Evolutionary conservation across 2,329 filamentous ascomycete species (phyloP), one percentile per base, ranked within the genome.

Genomic region (Penicillium sp.): DNA sequence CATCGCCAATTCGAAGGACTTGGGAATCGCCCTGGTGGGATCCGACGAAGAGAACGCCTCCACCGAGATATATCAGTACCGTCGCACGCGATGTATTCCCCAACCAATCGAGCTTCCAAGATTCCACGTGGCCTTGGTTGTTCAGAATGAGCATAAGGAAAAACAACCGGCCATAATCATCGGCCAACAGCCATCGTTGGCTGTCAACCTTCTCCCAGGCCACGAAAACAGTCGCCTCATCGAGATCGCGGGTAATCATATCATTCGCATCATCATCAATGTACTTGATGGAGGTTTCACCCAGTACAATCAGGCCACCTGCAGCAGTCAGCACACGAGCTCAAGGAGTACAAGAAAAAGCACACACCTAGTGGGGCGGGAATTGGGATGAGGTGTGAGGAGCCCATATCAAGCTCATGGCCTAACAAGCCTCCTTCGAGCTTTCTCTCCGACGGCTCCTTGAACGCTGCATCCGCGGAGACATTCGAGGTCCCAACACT

Each of bases 1-100:
- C 78, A 46, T 82, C 79, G 37, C 76, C 71, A 47, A 91, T 81
- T 42, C 78, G 80, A 41, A 94, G 82, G 7, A 97, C 80, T 67
- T 97, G 91, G 1, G 91, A 95, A 69, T 99, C 90, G 29, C 93
- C 93, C 63, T 94, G 89, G 69, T 97, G 92, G 1, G 93, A 97
- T 9, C 90, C 94, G 33, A 99, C 80, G 68, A 96, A 97, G 10
- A 97, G 78, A 40, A 88, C 78, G 0, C 87, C 83, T 5, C 66
- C 71, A 8, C 72, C 73, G 7, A 97, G 79, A 66, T 95, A 94
- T 0, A 96, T 86, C 36, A 99, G 75, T 12, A 81, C 85, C 6
- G 86, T 88, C 8, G 93, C 90, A 59, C 90, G 83, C 12, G 91
- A 90, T 0, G 88, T 92, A 41, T 71, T 72, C 3, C 84, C 85